Evolutionary conservation across 2,329 filamentous ascomycete genomes (phyloP).

Genomic region (Thelonectria olida): DNA sequence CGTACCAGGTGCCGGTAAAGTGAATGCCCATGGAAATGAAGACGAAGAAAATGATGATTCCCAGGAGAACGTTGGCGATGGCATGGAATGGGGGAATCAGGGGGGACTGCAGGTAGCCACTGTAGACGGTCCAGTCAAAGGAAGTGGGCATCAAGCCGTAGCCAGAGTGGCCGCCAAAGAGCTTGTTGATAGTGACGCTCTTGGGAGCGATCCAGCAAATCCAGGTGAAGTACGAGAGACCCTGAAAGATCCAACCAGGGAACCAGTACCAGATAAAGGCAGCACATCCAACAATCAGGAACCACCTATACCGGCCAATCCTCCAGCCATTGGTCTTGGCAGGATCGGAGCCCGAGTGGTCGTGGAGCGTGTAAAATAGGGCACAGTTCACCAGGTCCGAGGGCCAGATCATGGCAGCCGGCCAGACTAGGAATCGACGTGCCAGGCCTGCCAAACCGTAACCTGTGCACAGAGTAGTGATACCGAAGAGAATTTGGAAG

Average conservation of each 20-base stretch:
- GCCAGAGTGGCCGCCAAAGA: constrained; percentile 68
- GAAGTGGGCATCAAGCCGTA: constrained; percentile 69
- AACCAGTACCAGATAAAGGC: constrained; percentile 68
- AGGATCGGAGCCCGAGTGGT: constrained; percentile 57
- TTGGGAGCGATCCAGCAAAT: constrained; percentile 70
- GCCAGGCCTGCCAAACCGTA: constrained; percentile 66
- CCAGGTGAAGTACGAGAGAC: constrained; percentile 70
- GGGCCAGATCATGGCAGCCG: constrained; percentile 68
- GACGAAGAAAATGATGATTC: constrained; percentile 64
- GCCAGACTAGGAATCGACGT: constrained; percentile 62
- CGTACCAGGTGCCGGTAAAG: constrained; percentile 65
- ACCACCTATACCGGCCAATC: constrained; percentile 71
- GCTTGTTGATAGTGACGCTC: constrained; percentile 67
- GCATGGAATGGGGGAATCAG: constrained; percentile 64
- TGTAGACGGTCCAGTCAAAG: constrained; percentile 62
- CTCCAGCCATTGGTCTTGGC: constrained; percentile 67
- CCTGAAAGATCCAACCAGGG: constrained; percentile 70
- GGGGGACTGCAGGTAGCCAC: constrained; percentile 59
- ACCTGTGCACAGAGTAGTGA: constrained; percentile 65
- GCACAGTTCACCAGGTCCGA: constrained; percentile 63
- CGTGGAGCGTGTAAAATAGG: constrained; percentile 59
- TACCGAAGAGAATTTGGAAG: constrained; percentile 63
- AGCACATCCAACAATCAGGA: constrained; percentile 63
- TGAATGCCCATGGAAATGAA: constrained; percentile 67
- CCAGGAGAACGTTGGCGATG: constrained; percentile 63